phyloP scores from a whole-genome alignment of 148 eudicot genomes.

The Rhododendron ferrugineum region DNA sequence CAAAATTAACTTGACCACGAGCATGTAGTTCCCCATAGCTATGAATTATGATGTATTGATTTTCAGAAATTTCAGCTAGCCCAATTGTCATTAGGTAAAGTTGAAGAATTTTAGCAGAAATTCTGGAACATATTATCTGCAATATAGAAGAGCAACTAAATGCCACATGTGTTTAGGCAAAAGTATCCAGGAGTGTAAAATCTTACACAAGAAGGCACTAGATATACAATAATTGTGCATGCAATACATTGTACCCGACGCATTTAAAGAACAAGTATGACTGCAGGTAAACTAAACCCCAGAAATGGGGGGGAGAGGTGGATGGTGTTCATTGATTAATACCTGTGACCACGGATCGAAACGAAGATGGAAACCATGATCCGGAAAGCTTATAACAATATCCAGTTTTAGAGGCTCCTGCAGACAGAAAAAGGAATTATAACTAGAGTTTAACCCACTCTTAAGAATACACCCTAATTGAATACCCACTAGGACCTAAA shows the following conservation, averaged over 20 bases:
- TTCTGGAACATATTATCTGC: not conserved
- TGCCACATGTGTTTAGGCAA: not conserved
- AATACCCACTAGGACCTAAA: not conserved
- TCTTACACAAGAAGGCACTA: not conserved
- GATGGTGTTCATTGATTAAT: conserved; percentile 4
- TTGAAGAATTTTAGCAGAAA: not conserved
- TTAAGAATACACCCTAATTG: not conserved
- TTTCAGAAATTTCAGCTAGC: not conserved
- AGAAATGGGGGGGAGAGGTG: not conserved
- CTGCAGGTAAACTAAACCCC: not conserved
- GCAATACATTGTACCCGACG: not conserved
- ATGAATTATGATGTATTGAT: not conserved
- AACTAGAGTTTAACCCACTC: not conserved
- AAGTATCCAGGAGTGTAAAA: not conserved
- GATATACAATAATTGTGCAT: not conserved
- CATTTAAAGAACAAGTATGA: not conserved
- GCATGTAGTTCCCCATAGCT: not conserved
- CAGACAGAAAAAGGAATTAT: conserved; percentile 6
- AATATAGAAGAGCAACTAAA: not conserved
- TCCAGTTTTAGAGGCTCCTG: conserved; percentile 90
- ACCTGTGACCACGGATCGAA: conserved; percentile 97
- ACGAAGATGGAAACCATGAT: conserved; percentile 90
- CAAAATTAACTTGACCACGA: not conserved
- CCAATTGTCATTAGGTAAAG: not conserved
- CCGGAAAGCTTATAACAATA: conserved; percentile 91